Base-by-base conservation (phyloP, 768 basidiomycete genomes). In the Leccinellum luteum region DNA sequence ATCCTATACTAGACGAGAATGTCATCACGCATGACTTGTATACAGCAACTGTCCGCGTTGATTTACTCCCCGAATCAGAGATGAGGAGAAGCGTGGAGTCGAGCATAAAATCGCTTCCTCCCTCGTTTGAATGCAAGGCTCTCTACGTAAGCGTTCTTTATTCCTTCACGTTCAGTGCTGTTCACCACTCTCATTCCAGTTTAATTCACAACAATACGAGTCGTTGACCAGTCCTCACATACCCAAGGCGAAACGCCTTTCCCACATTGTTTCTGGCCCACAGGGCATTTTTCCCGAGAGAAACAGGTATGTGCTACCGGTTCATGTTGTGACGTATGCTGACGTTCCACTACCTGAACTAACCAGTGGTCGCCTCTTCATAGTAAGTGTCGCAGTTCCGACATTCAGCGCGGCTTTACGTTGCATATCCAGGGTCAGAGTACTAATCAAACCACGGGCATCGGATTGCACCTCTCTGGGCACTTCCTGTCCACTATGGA, bases 401-500 rank as follows among this genome's bases (percentile, higher is more conserved):
- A 35, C 17, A 14, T 15, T 41, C 31, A 10, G 44, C 9, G 2
- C 3, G 6, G 3, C 19, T 32, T 4, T 35, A 38, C 38, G 56
- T 19, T 12, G 28, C 14, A 7, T 50, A 21, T 50, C 6, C 19
- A 91, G 89, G 92, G 92, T 15, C 93, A 95, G 72, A 84, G 92
- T 17, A 96, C 93, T 3, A 86, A 80, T 6, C 95, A 98, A 72
- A 95, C 92, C 2, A 96, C 95, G 0, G 95, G 95, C 17, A 73
- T 85, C 13, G 78, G 77, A 2, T 75, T 79, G 0, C 83, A 87
- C 54, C 73, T 89, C 56, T 78, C 92, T 3, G 86, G 89, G 9
- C 80, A 94, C 6, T 97, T 97, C 69, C 94, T 98, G 51, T 92
- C 94, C 7, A 98, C 96, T 0, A 92, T 98, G 6, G 96, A 98